A percentile compares a stretch with the other conserved stretches of the same genome.
Evolutionary conservation across 2,329 filamentous ascomycete species (phyloP).

Genomic region (Aspergillus ochraceus): DNA sequence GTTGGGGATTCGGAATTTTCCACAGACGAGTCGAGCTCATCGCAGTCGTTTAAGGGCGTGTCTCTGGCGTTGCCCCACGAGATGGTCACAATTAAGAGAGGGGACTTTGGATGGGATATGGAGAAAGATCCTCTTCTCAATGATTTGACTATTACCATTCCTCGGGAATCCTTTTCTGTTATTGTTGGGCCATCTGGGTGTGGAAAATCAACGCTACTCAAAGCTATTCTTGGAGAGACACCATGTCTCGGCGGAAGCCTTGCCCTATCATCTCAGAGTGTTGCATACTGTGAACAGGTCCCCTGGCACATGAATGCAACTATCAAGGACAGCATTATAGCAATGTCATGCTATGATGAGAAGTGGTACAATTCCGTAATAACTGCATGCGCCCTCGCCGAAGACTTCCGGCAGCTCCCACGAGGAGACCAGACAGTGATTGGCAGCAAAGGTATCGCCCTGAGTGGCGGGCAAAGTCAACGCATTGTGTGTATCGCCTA

Average conservation of each 20-base stretch:
- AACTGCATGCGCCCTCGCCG: slow-evolving; percentile 37
- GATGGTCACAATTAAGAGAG: slow-evolving; percentile 42
- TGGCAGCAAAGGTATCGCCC: slow-evolving; percentile 52
- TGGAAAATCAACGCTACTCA: slow-evolving; percentile 54
- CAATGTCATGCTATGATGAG: slow-evolving; percentile 36
- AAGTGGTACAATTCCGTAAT: slow-evolving; percentile 40
- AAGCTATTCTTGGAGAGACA: slow-evolving; percentile 47
- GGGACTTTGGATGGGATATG: slow-evolving; percentile 49
- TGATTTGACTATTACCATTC: slow-evolving; percentile 42
- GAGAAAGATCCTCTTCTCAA: slow-evolving; percentile 44
- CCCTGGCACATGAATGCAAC: slow-evolving; percentile 44
- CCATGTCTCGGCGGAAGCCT: slow-evolving; percentile 35
- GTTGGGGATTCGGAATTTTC: slow-evolving; percentile 23
- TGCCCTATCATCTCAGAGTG: slow-evolving; percentile 28
- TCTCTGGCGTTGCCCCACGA: not conserved
- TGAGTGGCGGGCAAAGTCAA: slow-evolving; percentile 56
- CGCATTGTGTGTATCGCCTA: slow-evolving; percentile 42
- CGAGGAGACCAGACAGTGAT: slow-evolving; percentile 48
- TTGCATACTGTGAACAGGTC: slow-evolving; percentile 45
- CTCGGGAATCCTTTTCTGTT: slow-evolving; percentile 48
- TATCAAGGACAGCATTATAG: slow-evolving; percentile 42
- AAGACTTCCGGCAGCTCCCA: slow-evolving; percentile 43
- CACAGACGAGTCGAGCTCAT: slow-evolving; percentile 24
- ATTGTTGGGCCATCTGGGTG: slow-evolving; percentile 54
- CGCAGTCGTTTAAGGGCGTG: slow-evolving; percentile 21